Evolutionary conservation across 2,329 filamentous ascomycete genomes (phyloP).

Genomic region (Fusarium napiforme): DNA sequence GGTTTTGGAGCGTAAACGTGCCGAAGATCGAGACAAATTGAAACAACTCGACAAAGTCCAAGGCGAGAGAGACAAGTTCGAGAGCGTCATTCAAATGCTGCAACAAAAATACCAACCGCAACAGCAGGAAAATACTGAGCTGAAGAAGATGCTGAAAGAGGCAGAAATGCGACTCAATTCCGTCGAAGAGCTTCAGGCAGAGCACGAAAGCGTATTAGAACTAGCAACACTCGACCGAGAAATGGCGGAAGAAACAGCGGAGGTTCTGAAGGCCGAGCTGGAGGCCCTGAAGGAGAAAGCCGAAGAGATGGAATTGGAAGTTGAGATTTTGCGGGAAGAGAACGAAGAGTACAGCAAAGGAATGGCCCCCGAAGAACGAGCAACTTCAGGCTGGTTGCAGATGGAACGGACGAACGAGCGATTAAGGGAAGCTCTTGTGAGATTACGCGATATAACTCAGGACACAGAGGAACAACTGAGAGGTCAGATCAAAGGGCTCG

Average conservation of each 20-base stretch:
- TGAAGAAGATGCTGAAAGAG: conserved; percentile 83
- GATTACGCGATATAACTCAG: conserved; percentile 86
- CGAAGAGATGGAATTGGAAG: conserved; percentile 88
- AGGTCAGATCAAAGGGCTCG: conserved; percentile 77
- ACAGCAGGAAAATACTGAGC: conserved; percentile 79
- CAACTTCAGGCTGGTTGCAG: conserved; percentile 88
- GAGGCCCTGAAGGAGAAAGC: conserved; percentile 78
- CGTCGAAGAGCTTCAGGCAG: conserved; percentile 79
- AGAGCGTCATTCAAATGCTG: conserved; percentile 88
- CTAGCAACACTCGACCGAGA: conserved; percentile 90
- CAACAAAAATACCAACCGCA: conserved; percentile 89
- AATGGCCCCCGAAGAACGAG: conserved; percentile 88
- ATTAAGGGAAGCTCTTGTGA: conserved; percentile 83
- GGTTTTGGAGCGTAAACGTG: conserved; percentile 85
- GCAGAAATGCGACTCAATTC: conserved; percentile 73
- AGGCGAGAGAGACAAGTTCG: conserved; percentile 80
- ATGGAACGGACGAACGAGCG: conserved; percentile 92
- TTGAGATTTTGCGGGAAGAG: conserved; percentile 87
- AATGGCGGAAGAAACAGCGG: conserved; percentile 94
- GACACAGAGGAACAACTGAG: conserved; percentile 84
- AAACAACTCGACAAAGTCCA: conserved; percentile 82
- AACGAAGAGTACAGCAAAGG: conserved; percentile 85
- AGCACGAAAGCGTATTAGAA: conserved; percentile 87
- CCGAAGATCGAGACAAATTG: conserved; percentile 86
- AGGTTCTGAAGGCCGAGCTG: conserved; percentile 82